Evolutionary conservation across 805 yeast genomes (phyloP).

Genomic region (Phaffomyces antillensis): DNA sequence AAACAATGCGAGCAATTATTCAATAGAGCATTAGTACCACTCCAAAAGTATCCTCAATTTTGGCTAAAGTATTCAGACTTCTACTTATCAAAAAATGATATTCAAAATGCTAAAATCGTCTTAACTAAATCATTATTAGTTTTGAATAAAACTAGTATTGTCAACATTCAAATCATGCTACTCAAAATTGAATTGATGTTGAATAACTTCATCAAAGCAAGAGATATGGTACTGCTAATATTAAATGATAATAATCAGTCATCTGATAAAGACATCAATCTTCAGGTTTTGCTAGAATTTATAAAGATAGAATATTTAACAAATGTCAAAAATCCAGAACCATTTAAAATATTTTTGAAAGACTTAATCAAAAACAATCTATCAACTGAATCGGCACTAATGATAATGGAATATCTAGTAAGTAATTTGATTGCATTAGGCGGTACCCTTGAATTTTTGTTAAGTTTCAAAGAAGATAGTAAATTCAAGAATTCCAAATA

Average conservation of each 20-base stretch:
- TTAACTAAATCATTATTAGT: conserved; percentile 29
- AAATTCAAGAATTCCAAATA: background rate
- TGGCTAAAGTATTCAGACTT: conserved; percentile 47
- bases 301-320: conserved; percentile 2
- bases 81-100: conserved; percentile 24
- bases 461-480: background rate
- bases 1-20: conserved; percentile 27
- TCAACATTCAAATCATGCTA: conserved; percentile 30
- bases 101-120: conserved; percentile 32
- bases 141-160: conserved; percentile 17
- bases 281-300: background rate
- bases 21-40: conserved; percentile 41
- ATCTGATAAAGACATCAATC: background rate
- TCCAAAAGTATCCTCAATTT: conserved; percentile 37
- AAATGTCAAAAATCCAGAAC: background rate
- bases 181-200: conserved; percentile 37
- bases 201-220: conserved; percentile 31
- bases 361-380: conserved; percentile 3
- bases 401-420: background rate
- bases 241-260: background rate
- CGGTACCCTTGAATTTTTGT: background rate
- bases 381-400: background rate
- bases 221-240: conserved; percentile 8
- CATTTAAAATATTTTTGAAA: conserved; percentile 1
- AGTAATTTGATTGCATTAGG: background rate